Evolutionary conservation across 352 stramenopile genomes (phyloP).

Genomic region (Elongisporangium anandrum): DNA sequence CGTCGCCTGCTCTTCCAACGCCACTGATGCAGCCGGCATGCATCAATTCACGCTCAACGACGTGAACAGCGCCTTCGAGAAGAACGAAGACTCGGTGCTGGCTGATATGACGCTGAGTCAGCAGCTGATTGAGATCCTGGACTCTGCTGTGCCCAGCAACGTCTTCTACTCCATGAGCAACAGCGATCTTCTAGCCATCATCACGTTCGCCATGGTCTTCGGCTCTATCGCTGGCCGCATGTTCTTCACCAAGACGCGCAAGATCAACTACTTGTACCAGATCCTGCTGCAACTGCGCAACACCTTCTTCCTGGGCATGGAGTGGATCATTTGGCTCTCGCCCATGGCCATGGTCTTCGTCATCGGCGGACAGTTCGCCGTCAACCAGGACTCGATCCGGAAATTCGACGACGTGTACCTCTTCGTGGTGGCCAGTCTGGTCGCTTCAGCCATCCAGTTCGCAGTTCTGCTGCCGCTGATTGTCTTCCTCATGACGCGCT

Average conservation of each 20-base stretch:
- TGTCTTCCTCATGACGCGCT: slow-evolving; percentile 57
- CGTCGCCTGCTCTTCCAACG: slow-evolving; percentile 19
- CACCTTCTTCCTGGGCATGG: slow-evolving; percentile 65
- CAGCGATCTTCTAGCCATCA: slow-evolving; percentile 49
- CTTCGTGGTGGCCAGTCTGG: slow-evolving; percentile 40
- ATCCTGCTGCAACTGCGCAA: too few species aligned
- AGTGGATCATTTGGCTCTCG: slow-evolving; percentile 67
- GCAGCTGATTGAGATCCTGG: slow-evolving; percentile 52
- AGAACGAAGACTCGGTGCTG: slow-evolving; percentile 29
- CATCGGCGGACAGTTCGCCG: slow-evolving; percentile 50
- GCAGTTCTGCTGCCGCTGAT: slow-evolving; percentile 53
- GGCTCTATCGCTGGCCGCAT: slow-evolving; percentile 46
- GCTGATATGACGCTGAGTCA: slow-evolving; percentile 47
- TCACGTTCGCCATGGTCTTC: slow-evolving; percentile 67
- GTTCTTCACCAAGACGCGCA: slow-evolving; percentile 54
- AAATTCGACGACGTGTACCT: too few species aligned
- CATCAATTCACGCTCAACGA: slow-evolving; percentile 52
- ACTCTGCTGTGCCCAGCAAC: slow-evolving; percentile 59
- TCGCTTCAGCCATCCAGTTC: slow-evolving; percentile 30
- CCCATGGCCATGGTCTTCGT: slow-evolving; percentile 60
- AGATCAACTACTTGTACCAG: slow-evolving; percentile 63
- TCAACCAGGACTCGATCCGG: slow-evolving; percentile 34
- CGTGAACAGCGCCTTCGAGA: slow-evolving; percentile 43
- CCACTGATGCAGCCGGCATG: too few species aligned
- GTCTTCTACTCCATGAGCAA: slow-evolving; percentile 47